Percentiles rank a stretch among this genome's conserved stretches.
phyloP scores from a whole-genome alignment of 129 eudicot genomes.

The Flaveria brownii region DNA sequence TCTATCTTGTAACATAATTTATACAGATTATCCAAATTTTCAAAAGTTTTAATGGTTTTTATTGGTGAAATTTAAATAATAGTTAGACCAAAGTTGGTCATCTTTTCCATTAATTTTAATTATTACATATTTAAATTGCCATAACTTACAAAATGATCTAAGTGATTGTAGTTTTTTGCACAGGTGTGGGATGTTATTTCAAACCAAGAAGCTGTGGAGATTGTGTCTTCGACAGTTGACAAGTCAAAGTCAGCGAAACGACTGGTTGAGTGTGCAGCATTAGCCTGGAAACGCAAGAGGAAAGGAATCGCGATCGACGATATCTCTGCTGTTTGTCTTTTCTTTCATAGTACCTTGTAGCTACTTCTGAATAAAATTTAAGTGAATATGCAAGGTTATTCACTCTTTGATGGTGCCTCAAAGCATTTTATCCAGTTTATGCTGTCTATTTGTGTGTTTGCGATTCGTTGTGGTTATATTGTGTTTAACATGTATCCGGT shows the following conservation, averaged over 20 bases:
- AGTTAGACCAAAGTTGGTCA: no score
- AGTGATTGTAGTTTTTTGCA: background rate
- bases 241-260: slow-evolving; percentile 70
- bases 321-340: slow-evolving; percentile 81
- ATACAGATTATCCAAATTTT: no score
- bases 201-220: slow-evolving; percentile 75
- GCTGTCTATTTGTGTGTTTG: background rate
- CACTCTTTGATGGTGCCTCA: background rate
- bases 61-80: no score
- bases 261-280: slow-evolving; percentile 63
- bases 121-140: background rate
- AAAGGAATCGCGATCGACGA: slow-evolving; percentile 76
- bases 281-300: slow-evolving; percentile 77
- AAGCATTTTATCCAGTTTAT: background rate
- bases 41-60: no score
- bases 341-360: slow-evolving; percentile 52
- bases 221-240: slow-evolving; percentile 59
- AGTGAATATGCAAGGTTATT: slow-evolving; percentile 6
- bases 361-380: slow-evolving; percentile 23
- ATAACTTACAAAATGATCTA: background rate
- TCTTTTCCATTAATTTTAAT: background rate
- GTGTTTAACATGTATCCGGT: background rate
- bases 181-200: slow-evolving; percentile 97
- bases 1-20: no score
- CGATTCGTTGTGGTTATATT: background rate